Evolutionary conservation across 306 rosid genomes (phyloP).

Genomic region (Hippophae gyantsensis): DNA sequence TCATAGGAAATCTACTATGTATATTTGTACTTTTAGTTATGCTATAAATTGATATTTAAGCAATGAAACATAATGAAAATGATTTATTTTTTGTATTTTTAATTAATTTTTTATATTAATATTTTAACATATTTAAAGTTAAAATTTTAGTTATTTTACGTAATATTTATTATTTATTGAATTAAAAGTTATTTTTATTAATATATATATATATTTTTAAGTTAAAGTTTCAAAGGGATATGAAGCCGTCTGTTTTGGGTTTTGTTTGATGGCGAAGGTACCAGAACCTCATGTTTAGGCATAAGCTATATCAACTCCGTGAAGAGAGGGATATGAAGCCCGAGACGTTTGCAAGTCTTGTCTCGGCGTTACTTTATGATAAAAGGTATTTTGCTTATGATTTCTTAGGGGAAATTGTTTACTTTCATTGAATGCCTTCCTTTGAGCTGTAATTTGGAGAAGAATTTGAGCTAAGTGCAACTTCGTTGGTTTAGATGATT

Average conservation of each 20-base stretch:
- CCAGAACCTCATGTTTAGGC: constrained; percentile 74
- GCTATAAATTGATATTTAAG: too few species aligned
- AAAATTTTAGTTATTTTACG: too few species aligned
- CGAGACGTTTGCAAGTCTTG: constrained; percentile 80
- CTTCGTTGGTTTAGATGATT: not conserved
- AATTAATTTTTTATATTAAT: too few species aligned
- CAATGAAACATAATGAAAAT: too few species aligned
- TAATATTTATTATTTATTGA: too few species aligned
- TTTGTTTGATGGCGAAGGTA: constrained; percentile 27
- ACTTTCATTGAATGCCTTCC: not conserved
- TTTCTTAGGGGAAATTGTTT: not conserved
- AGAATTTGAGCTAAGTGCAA: too few species aligned
- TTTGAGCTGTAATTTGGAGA: not conserved
- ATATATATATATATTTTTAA: too few species aligned
- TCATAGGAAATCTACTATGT: constrained; percentile 62
- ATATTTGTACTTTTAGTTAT: constrained; percentile 66
- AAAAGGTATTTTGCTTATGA: constrained; percentile 31
- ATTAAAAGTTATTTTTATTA: too few species aligned
- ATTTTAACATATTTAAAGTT: too few species aligned
- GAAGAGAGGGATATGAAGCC: constrained; percentile 95
- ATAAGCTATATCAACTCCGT: constrained; percentile 80
- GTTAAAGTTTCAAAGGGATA: too few species aligned
- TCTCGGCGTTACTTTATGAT: constrained; percentile 79
- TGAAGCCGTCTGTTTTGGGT: not conserved
- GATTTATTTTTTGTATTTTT: too few species aligned